phyloP scores from a whole-genome alignment of 306 rosid genomes.

The Fragaria ananassa region DNA sequence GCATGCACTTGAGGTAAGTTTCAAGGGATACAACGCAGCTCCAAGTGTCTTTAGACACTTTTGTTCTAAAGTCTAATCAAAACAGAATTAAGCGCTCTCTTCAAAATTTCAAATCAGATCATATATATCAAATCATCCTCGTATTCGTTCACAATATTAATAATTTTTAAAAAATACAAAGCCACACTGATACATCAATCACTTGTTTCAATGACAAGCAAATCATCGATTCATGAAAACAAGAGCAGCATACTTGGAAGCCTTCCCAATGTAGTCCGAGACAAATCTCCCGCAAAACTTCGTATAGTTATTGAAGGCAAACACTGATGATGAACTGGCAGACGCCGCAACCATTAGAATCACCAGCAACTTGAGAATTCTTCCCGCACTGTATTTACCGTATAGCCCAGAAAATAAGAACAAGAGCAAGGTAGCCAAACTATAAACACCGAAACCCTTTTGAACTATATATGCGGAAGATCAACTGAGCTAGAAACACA shows the following conservation, averaged over 20 bases:
- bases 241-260: slow-evolving; percentile 23
- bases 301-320: slow-evolving; percentile 17
- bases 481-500: slow-evolving; percentile 12
- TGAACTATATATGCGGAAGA: not conserved
- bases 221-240: not conserved
- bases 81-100: not conserved
- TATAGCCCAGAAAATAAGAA: slow-evolving; percentile 10
- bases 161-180: not conserved
- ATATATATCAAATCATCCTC: not conserved
- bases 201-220: not conserved
- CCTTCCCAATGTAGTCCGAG: slow-evolving; percentile 2
- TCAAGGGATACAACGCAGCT: not conserved
- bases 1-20: not conserved
- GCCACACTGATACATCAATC: not conserved
- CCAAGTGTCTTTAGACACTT: not conserved
- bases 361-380: slow-evolving; percentile 16
- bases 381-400: slow-evolving; percentile 22
- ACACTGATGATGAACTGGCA: slow-evolving; percentile 6
- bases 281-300: slow-evolving; percentile 12
- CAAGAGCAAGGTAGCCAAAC: slow-evolving; percentile 11
- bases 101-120: not conserved
- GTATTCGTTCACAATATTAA: not conserved
- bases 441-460: slow-evolving; percentile 3
- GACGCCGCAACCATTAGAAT: slow-evolving; percentile 13
- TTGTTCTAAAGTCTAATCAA: not conserved